Evolutionary conservation across 805 yeast species (phyloP).

Genomic region (Kodamaea neixiangensis): DNA sequence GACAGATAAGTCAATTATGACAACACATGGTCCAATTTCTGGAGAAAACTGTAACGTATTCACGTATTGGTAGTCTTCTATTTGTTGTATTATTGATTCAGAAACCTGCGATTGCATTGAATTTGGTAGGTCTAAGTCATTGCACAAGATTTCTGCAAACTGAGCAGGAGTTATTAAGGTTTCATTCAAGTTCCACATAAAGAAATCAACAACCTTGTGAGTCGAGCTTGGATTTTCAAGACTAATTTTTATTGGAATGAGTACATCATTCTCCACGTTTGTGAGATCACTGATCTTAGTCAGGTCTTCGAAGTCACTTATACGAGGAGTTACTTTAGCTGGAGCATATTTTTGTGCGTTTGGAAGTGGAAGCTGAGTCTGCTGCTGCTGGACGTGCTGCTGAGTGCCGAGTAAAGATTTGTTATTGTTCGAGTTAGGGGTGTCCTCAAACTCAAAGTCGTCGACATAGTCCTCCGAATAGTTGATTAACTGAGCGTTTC

Average conservation of each 20-base stretch:
- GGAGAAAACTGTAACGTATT: conserved; percentile 66
- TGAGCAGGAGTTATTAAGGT: conserved; percentile 68
- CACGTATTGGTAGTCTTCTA: conserved; percentile 70
- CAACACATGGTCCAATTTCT: conserved; percentile 49
- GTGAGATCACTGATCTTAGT: conserved; percentile 24
- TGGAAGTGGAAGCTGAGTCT: conserved; percentile 5
- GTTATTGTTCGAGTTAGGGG: conserved; percentile 20
- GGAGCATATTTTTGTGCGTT: conserved; percentile 32
- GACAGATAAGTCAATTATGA: conserved; percentile 76
- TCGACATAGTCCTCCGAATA: conserved; percentile 53
- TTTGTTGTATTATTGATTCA: conserved; percentile 72
- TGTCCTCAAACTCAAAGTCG: conserved; percentile 30
- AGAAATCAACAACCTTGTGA: conserved; percentile 56
- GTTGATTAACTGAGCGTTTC: conserved; percentile 68
- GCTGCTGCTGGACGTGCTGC: conserved; percentile 22
- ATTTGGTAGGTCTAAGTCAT: conserved; percentile 79
- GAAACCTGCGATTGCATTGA: conserved; percentile 64
- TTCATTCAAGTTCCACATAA: conserved; percentile 75
- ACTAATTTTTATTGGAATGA: conserved; percentile 68
- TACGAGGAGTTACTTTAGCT: conserved; percentile 25
- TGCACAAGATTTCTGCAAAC: conserved; percentile 72
- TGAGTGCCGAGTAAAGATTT: conserved; percentile 14
- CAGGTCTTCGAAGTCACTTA: conserved; percentile 25
- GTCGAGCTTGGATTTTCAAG: conserved; percentile 58
- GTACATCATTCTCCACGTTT: conserved; percentile 36